Percentiles rank a stretch among this genome's conserved stretches.
These are phyloP conservation scores for Monosporascus sp. DNA, from an alignment of 2,329 filamentous ascomycete species.

Conservation along the genomic window DNA sequence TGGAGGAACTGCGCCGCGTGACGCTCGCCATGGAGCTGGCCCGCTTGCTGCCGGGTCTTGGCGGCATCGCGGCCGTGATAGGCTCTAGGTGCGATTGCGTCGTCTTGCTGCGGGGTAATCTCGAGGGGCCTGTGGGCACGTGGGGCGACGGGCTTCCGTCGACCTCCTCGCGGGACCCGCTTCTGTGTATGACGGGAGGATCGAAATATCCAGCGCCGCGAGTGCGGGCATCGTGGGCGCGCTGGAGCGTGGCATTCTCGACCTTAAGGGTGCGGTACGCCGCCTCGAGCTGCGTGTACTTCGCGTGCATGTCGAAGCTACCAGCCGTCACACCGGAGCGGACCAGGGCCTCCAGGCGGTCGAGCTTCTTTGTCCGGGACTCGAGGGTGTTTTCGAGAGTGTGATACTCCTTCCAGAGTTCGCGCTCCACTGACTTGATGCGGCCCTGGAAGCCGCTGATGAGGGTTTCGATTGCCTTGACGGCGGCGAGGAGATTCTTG, in stretches of 20 bases:
- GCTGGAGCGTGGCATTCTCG: conserved; percentile 64
- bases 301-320: conserved; percentile 35
- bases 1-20: conserved; percentile 22
- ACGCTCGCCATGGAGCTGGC: conserved; percentile 11
- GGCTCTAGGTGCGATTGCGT: conserved; percentile 27
- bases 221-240: conserved; percentile 53
- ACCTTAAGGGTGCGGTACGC: conserved; percentile 59
- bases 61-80: conserved; percentile 17
- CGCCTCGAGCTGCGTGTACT: conserved; percentile 52
- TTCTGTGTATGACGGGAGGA: conserved; percentile 36
- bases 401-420: conserved; percentile 88
- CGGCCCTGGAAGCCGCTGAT: conserved; percentile 72
- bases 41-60: background rate
- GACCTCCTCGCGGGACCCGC: conserved; percentile 27
- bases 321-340: conserved; percentile 56
- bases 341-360: conserved; percentile 76
- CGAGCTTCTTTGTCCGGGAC: conserved; percentile 74
- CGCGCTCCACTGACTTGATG: conserved; percentile 80
- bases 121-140: conserved; percentile 46
- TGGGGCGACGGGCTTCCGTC: conserved; percentile 46
- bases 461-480: conserved; percentile 81
- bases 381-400: conserved; percentile 77
- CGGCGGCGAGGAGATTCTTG: conserved; percentile 79
- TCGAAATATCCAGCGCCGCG: conserved; percentile 26
- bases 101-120: conserved; percentile 32